A percentile compares a stretch with the other conserved stretches of the same genome.
phyloP scores from a whole-genome alignment of 2,329 filamentous ascomycete genomes.

The Colletotrichum sp. region DNA sequence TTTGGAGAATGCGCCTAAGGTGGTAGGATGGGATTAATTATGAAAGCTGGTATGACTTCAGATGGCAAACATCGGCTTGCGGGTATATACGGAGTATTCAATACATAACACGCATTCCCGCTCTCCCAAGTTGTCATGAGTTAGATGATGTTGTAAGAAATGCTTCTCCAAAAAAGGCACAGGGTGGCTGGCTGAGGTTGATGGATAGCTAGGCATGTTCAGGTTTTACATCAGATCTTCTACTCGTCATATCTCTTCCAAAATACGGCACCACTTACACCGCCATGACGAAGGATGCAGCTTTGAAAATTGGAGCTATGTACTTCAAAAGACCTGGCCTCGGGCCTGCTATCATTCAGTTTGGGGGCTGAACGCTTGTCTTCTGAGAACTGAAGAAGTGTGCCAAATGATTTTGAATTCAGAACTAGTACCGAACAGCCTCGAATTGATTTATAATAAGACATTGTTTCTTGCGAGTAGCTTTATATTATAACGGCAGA shows the following conservation, averaged over 20 bases:
- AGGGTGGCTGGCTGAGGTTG: too few species aligned
- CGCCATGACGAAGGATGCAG: rapidly evolving
- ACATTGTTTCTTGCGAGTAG: rapidly evolving
- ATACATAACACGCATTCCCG: neutral
- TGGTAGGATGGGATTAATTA: neutral
- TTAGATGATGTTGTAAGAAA: too few species aligned
- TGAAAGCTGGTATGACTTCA: neutral
- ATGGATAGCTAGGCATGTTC: too few species aligned
- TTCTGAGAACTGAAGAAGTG: neutral
- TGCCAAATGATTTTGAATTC: neutral
- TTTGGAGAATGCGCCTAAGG: neutral
- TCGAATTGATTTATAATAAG: rapidly evolving
- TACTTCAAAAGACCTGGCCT: neutral
- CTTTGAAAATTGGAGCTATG: neutral
- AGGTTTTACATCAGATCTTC: neutral
- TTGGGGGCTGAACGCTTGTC: neutral
- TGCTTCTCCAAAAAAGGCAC: too few species aligned
- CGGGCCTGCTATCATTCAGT: rapidly evolving
- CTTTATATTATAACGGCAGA: neutral
- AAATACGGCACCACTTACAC: neutral
- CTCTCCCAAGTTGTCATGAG: neutral
- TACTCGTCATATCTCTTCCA: neutral
- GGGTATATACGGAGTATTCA: neutral
- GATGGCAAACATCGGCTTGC: neutral
- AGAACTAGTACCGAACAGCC: neutral